phyloP scores from a whole-genome alignment of 352 stramenopile genomes.

The Phytophthora fragariae region DNA sequence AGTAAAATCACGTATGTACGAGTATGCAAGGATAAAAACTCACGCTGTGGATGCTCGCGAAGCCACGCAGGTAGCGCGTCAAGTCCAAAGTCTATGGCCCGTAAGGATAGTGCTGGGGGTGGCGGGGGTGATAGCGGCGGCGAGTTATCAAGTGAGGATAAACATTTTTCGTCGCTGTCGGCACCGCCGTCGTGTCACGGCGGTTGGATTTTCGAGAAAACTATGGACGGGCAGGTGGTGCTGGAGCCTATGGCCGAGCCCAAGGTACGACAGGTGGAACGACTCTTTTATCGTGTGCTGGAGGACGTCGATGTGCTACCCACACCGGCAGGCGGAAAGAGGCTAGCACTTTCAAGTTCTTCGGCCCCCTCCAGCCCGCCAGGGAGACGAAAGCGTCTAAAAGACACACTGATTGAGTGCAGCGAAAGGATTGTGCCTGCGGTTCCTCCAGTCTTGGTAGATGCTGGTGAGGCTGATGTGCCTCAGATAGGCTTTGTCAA shows the following conservation, averaged over 20 bases:
- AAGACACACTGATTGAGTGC: slow-evolving; percentile 80
- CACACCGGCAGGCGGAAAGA: slow-evolving; percentile 48
- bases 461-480: slow-evolving; percentile 21
- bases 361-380: slow-evolving; percentile 41
- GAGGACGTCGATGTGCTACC: slow-evolving; percentile 72
- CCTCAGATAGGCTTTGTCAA: slow-evolving; percentile 77
- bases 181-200: slow-evolving; percentile 59
- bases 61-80: slow-evolving; percentile 47
- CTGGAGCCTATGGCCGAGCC: slow-evolving; percentile 74
- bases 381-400: slow-evolving; percentile 63
- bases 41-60: slow-evolving; percentile 58
- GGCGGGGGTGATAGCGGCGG: slow-evolving; percentile 14
- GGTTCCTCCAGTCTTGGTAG: slow-evolving; percentile 17
- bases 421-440: slow-evolving; percentile 75
- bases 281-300: slow-evolving; percentile 82
- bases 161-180: slow-evolving; percentile 26
- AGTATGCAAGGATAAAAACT: slow-evolving; percentile 82
- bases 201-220: slow-evolving; percentile 88
- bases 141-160: slow-evolving; percentile 15
- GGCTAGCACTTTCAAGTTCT: slow-evolving; percentile 1
- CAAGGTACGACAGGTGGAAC: slow-evolving; percentile 69
- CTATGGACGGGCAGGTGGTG: slow-evolving; percentile 85
- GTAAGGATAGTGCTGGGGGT: slow-evolving; percentile 28
- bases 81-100: slow-evolving; percentile 31
- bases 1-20: slow-evolving; percentile 89